Percentiles rank a stretch among this genome's conserved stretches.
Conservation (phyloP, 139 green algal genomes). For the Marvania coccoides region DNA sequence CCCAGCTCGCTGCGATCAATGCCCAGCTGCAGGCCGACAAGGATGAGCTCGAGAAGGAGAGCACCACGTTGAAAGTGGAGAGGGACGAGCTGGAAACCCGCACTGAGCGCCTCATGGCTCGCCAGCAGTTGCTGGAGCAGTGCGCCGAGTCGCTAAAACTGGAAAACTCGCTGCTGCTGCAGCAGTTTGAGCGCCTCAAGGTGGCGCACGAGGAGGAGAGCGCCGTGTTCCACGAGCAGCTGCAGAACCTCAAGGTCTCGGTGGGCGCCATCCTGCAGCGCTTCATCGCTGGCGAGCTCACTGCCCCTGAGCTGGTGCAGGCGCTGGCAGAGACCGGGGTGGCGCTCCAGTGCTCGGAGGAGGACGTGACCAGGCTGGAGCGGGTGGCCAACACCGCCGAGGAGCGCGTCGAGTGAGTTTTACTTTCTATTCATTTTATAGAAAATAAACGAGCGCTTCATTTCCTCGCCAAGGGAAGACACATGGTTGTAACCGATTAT, state of each 20-base stretch:
- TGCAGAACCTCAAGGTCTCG: slow-evolving; percentile 12
- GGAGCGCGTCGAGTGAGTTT: slow-evolving; percentile 17
- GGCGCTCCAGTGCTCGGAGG: slow-evolving; percentile 10
- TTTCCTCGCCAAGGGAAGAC: not conserved
- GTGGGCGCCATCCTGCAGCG: slow-evolving; percentile 4
- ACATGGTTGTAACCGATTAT: not conserved
- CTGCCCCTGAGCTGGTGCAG: slow-evolving; percentile 7
- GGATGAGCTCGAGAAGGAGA: slow-evolving; percentile 8
- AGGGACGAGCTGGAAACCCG: slow-evolving; percentile 19
- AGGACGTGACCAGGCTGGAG: slow-evolving; percentile 3
- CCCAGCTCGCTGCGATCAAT: slow-evolving; percentile 15
- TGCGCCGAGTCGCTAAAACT: slow-evolving; percentile 14
- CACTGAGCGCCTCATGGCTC: slow-evolving; percentile 9
- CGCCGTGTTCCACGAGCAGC: slow-evolving; percentile 6
- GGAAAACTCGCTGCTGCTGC: slow-evolving; percentile 22
- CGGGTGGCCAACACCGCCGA: slow-evolving; percentile 14
- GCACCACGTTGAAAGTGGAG: not conserved
- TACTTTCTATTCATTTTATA: not conserved
- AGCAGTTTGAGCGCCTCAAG: slow-evolving; percentile 30
- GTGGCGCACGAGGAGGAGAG: slow-evolving; percentile 18
- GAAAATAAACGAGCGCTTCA: not conserved
- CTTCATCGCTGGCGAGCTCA: slow-evolving; percentile 13
- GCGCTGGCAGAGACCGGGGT: slow-evolving; percentile 19
- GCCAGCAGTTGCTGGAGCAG: slow-evolving; percentile 17
- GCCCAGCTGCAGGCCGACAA: not conserved